Evolutionary conservation across 2,329 filamentous ascomycete species (phyloP).

Genomic region (Sclerotinia subarctica): DNA sequence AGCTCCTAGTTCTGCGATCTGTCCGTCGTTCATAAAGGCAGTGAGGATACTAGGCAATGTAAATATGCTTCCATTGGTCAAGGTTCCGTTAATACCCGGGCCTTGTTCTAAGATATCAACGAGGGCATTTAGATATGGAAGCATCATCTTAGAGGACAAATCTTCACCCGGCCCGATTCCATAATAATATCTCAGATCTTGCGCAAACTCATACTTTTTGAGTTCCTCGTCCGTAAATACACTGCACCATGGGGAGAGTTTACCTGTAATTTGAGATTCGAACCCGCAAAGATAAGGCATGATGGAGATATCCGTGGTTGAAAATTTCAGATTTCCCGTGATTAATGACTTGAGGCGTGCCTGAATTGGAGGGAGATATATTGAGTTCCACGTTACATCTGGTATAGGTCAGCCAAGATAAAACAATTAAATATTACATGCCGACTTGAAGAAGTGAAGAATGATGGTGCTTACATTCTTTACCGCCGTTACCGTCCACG

Average conservation of each 20-base stretch:
- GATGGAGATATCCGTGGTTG: constrained; percentile 50
- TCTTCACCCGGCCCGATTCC: constrained; percentile 56
- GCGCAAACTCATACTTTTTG: constrained; percentile 61
- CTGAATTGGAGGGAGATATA: constrained; percentile 15
- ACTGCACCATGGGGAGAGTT: constrained; percentile 58
- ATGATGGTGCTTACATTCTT: constrained; percentile 35
- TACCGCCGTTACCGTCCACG: constrained; percentile 50
- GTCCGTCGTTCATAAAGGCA: constrained; percentile 63
- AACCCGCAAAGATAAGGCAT: constrained; percentile 71
- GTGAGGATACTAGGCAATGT: constrained; percentile 55
- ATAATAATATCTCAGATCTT: constrained; percentile 68
- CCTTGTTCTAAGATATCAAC: constrained; percentile 52
- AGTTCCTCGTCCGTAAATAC: constrained; percentile 62
- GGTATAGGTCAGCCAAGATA: neutral
- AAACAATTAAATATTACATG: neutral
- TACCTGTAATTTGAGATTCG: constrained; percentile 64
- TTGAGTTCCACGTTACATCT: constrained; percentile 11
- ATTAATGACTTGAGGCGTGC: neutral
- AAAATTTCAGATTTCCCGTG: constrained; percentile 52
- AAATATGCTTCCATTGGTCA: constrained; percentile 47
- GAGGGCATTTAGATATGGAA: constrained; percentile 56
- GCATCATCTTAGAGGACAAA: constrained; percentile 56
- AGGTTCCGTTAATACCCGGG: constrained; percentile 48
- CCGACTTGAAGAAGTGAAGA: no score
- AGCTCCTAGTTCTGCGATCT: constrained; percentile 59